Percentiles rank a stretch among this genome's conserved stretches.
phyloP scores from a whole-genome alignment of 2,329 filamentous ascomycete species.

The Clonostachys solani region DNA sequence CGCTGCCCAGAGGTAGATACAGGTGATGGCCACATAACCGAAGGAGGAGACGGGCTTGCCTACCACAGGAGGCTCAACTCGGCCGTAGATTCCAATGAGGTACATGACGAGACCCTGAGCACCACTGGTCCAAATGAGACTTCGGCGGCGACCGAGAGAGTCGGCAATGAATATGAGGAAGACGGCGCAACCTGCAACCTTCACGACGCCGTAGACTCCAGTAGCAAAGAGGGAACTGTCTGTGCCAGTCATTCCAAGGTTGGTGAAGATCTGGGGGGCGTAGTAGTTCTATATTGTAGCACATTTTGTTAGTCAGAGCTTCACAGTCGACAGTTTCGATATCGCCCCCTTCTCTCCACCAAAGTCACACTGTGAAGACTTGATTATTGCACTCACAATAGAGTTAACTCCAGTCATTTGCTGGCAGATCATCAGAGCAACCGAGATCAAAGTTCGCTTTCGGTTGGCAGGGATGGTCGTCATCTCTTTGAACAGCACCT shows the following conservation, averaged over 20 bases:
- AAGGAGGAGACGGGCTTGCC: constrained; percentile 53
- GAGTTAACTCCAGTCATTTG: constrained; percentile 63
- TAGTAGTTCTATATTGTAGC: constrained; percentile 50
- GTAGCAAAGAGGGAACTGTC: constrained; percentile 64
- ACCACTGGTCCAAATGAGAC: constrained; percentile 60
- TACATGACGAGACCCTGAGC: constrained; percentile 61
- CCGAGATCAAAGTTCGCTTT: constrained; percentile 59
- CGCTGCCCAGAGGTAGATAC: constrained; percentile 68
- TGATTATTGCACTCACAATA: constrained; percentile 24
- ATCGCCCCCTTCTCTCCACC: background rate
- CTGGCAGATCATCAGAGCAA: constrained; percentile 61
- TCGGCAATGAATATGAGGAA: constrained; percentile 68
- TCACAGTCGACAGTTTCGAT: background rate
- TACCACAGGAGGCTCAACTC: constrained; percentile 51
- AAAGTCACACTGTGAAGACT: no score
- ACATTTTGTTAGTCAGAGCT: no score
- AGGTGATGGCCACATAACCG: constrained; percentile 66
- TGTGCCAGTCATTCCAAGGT: constrained; percentile 55
- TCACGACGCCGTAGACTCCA: constrained; percentile 69
- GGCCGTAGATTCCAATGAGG: constrained; percentile 68
- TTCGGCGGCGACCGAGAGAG: constrained; percentile 58
- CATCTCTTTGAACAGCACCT: constrained; percentile 61
- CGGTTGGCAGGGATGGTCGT: constrained; percentile 56
- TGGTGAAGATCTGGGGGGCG: constrained; percentile 63
- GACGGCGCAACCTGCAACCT: constrained; percentile 56